Evolutionary conservation across 257 asterid genomes (phyloP).

Genomic region (Solanum megistacrolobum): DNA sequence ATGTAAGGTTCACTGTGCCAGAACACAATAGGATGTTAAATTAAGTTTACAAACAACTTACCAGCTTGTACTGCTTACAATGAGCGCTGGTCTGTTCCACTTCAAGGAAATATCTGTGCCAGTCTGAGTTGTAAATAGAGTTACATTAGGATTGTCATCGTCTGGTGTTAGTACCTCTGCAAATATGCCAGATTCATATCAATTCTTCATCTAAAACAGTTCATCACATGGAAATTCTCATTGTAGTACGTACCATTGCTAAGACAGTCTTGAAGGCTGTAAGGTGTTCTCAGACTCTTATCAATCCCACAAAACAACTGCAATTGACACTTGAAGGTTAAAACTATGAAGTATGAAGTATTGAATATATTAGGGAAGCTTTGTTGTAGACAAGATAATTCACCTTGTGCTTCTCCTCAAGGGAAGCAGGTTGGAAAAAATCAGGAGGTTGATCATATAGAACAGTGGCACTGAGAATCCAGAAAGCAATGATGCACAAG

Average conservation of each 20-base stretch:
- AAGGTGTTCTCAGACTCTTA: slow-evolving; percentile 41
- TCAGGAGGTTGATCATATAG: slow-evolving; percentile 95
- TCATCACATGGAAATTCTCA: slow-evolving; percentile 1
- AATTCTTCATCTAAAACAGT: neutral
- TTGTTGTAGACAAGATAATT: slow-evolving; percentile 12
- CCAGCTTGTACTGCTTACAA: slow-evolving; percentile 99
- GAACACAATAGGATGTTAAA: neutral
- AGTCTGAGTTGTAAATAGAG: slow-evolving; percentile 55
- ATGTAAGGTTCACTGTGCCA: neutral
- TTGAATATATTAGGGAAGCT: slow-evolving; percentile 4
- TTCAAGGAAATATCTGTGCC: slow-evolving; percentile 47
- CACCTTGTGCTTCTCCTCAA: slow-evolving; percentile 73
- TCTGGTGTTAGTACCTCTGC: slow-evolving; percentile 31
- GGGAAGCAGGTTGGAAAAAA: slow-evolving; percentile 73
- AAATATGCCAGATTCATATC: slow-evolving; percentile 1
- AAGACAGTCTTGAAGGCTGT: slow-evolving; percentile 64
- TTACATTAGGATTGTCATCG: slow-evolving; percentile 30
- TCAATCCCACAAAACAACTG: slow-evolving; percentile 83
- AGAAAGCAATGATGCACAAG: neutral
- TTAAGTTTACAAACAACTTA: slow-evolving; percentile 21
- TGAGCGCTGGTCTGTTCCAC: slow-evolving; percentile 77
- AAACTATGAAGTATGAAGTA: slow-evolving; percentile 8
- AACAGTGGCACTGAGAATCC: slow-evolving; percentile 66
- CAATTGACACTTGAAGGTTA: slow-evolving; percentile 21
- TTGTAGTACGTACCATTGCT: slow-evolving; percentile 60